phyloP scores from a whole-genome alignment of 768 basidiomycete species.

The Lepiota venenata region DNA sequence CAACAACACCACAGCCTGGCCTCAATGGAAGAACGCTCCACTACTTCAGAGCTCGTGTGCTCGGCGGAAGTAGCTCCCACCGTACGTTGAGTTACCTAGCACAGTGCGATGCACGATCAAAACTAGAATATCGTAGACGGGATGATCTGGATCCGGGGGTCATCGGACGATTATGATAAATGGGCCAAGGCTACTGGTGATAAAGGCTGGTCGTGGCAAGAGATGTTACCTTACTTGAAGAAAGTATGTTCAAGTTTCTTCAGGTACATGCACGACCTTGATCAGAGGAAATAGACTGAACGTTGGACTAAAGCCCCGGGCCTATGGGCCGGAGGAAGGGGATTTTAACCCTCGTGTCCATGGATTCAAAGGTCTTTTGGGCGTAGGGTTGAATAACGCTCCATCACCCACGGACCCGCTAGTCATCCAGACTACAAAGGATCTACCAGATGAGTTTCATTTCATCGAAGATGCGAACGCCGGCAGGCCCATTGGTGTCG shows the following conservation, averaged over 20 bases:
- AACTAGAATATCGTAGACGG: slow-evolving; percentile 12
- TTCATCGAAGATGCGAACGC: slow-evolving; percentile 12
- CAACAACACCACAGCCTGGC: slow-evolving; percentile 21
- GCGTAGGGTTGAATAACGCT: slow-evolving; percentile 1
- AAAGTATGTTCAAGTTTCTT: slow-evolving; percentile 12
- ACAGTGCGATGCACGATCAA: not conserved
- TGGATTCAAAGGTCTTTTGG: slow-evolving; percentile 10
- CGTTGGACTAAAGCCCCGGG: not conserved
- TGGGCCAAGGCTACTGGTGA: slow-evolving; percentile 19
- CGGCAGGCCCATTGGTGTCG: slow-evolving; percentile 13
- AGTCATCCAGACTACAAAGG: slow-evolving; percentile 4
- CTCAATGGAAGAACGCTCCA: slow-evolving; percentile 18
- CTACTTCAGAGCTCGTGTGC: slow-evolving; percentile 21
- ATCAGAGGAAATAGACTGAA: not conserved
- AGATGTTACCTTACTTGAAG: slow-evolving; percentile 17
- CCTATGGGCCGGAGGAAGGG: not conserved
- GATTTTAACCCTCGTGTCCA: slow-evolving; percentile 12
- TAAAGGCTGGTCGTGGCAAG: slow-evolving; percentile 21
- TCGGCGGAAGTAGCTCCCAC: slow-evolving; percentile 25
- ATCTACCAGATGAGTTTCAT: slow-evolving; percentile 10
- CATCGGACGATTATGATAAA: slow-evolving; percentile 20
- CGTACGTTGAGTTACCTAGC: not conserved
- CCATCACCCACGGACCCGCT: not conserved
- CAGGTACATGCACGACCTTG: no score
- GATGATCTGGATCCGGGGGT: slow-evolving; percentile 22